Evolutionary conservation across 306 rosid species (phyloP).

Genomic region (Corylus heterophylla): DNA sequence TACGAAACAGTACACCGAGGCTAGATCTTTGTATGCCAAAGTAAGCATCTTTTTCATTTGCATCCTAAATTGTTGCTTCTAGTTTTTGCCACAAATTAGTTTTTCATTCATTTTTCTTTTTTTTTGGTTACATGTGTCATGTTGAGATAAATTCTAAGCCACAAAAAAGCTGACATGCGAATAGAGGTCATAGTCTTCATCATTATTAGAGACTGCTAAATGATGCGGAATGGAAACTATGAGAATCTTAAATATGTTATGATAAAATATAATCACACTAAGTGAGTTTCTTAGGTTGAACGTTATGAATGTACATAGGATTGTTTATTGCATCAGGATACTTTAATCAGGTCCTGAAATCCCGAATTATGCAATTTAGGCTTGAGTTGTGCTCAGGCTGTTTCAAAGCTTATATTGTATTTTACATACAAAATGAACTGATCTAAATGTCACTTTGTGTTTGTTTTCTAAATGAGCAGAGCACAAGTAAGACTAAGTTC

Average conservation of each 20-base stretch:
- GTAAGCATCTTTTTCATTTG: conserved; percentile 42
- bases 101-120: not conserved
- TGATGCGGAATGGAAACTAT: not conserved
- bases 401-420: no score
- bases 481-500: no score
- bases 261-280: not conserved
- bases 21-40: conserved; percentile 72
- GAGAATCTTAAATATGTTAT: not conserved
- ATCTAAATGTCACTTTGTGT: not conserved
- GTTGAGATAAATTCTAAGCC: not conserved
- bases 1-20: conserved; percentile 83
- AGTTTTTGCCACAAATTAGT: not conserved
- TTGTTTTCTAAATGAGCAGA: not conserved
- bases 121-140: not conserved
- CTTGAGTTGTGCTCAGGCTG: no score
- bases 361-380: no score
- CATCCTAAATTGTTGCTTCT: not conserved
- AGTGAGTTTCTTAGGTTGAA: not conserved
- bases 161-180: not conserved
- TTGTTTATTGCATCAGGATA: not conserved
- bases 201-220: not conserved
- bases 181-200: not conserved
- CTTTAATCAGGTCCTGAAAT: not conserved
- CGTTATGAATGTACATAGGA: not conserved
- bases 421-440: no score